Evolutionary conservation across 2,329 filamentous ascomycete genomes (phyloP).

Genomic region (Coniochaeta pulveracea): DNA sequence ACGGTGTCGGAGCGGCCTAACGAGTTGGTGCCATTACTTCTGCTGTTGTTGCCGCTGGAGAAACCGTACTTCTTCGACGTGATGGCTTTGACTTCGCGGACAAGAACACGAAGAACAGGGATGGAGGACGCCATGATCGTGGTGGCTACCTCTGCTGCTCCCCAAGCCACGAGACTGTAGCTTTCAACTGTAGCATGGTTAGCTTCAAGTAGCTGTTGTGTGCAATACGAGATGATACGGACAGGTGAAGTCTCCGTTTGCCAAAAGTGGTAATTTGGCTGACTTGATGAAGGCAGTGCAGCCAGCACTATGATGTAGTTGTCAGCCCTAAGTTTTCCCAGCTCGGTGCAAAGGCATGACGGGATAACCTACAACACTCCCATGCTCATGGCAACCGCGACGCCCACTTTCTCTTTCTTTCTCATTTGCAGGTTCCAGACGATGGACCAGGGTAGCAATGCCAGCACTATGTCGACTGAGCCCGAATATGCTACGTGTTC

Average conservation of each 20-base stretch:
- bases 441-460: constrained; percentile 8
- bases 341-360: neutral
- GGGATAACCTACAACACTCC: constrained; percentile 20
- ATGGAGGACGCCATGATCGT: constrained; percentile 23
- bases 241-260: neutral
- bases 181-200: constrained; percentile 14
- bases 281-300: constrained; percentile 1
- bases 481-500: constrained; percentile 7
- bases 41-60: constrained; percentile 2
- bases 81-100: constrained; percentile 14
- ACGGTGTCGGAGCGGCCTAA: constrained; percentile 4
- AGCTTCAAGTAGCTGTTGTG: constrained; percentile 21
- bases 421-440: constrained; percentile 8
- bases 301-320: neutral
- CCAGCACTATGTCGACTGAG: constrained; percentile 8
- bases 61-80: constrained; percentile 5
- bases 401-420: constrained; percentile 8
- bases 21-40: constrained; percentile 1
- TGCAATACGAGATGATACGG: neutral
- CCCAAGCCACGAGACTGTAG: constrained; percentile 14
- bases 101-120: constrained; percentile 17
- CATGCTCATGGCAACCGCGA: constrained; percentile 9
- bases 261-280: neutral
- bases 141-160: constrained; percentile 19
- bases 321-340: neutral